Evolutionary conservation across 129 eudicot genomes (phyloP).

Genomic region (Heracleum sosnowskyi): DNA sequence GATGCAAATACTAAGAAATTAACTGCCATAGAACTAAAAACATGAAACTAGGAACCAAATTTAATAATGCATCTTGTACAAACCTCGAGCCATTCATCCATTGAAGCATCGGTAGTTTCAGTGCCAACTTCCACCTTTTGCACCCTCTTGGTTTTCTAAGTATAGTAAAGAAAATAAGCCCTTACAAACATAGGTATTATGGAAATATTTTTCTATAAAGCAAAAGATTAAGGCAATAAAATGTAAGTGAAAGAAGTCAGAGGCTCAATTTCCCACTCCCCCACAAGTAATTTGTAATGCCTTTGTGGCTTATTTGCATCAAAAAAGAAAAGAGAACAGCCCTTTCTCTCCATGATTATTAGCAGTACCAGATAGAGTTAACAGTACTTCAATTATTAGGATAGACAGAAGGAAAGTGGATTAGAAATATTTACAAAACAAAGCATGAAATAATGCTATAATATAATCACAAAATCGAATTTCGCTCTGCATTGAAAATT

Average conservation of each 20-base stretch:
- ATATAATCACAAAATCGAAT: not conserved
- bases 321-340: not conserved
- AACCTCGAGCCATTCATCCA: conserved; percentile 98
- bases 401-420: not conserved
- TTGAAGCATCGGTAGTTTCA: conserved; percentile 63
- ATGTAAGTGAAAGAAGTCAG: no score
- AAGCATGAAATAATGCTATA: no score
- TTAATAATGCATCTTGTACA: conserved; percentile 15
- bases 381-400: no score
- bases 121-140: conserved; percentile 99
- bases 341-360: not conserved
- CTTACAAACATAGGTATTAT: not conserved
- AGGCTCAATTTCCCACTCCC: not conserved
- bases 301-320: not conserved
- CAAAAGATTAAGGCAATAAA: no score
- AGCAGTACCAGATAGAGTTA: not conserved
- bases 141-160: conserved; percentile 79
- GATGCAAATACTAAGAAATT: not conserved
- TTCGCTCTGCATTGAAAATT: no score
- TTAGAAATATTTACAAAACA: no score
- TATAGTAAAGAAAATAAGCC: not conserved
- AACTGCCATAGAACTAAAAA: not conserved
- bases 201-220: not conserved
- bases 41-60: not conserved
- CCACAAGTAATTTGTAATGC: not conserved